Evolutionary conservation across 139 green algal species (phyloP).

Genomic region (Microglena sp.): DNA sequence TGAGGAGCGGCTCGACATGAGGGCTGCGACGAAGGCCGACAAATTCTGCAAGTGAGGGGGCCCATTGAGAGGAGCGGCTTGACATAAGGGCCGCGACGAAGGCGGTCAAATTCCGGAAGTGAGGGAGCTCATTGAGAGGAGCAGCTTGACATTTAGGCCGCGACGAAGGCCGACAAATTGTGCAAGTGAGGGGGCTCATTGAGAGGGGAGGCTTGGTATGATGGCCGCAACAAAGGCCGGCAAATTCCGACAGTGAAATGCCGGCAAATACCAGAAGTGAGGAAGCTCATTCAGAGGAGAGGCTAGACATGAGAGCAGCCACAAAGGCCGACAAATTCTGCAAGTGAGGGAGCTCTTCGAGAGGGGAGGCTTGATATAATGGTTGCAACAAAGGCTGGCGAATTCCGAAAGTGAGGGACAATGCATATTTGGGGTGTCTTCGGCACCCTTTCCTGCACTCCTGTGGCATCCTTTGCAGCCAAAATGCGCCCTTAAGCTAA

Average conservation of each 20-base stretch:
- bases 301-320: slow-evolving; percentile 28
- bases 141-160: slow-evolving; percentile 26
- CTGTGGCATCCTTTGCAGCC: too few species aligned
- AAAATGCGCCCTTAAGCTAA: too few species aligned
- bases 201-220: slow-evolving; percentile 29
- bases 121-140: slow-evolving; percentile 14
- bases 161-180: slow-evolving; percentile 26
- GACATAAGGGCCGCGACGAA: slow-evolving; percentile 30
- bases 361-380: slow-evolving; percentile 28
- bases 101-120: slow-evolving; percentile 20
- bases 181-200: slow-evolving; percentile 11
- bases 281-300: slow-evolving; percentile 16
- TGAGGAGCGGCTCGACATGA: slow-evolving; percentile 29
- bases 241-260: too few species aligned
- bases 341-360: neutral
- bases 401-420: slow-evolving; percentile 13
- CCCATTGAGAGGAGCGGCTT: slow-evolving; percentile 25
- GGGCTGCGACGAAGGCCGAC: slow-evolving; percentile 24
- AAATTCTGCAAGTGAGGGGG: slow-evolving; percentile 15
- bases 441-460: too few species aligned
- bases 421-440: too few species aligned
- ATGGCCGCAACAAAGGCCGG: slow-evolving; percentile 22
- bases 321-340: slow-evolving; percentile 28
- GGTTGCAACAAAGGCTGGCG: slow-evolving; percentile 23
- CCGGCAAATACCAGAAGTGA: too few species aligned